phyloP scores from a whole-genome alignment of 2,329 filamentous ascomycete genomes.

The Lasiodiplodia gonubiensis region DNA sequence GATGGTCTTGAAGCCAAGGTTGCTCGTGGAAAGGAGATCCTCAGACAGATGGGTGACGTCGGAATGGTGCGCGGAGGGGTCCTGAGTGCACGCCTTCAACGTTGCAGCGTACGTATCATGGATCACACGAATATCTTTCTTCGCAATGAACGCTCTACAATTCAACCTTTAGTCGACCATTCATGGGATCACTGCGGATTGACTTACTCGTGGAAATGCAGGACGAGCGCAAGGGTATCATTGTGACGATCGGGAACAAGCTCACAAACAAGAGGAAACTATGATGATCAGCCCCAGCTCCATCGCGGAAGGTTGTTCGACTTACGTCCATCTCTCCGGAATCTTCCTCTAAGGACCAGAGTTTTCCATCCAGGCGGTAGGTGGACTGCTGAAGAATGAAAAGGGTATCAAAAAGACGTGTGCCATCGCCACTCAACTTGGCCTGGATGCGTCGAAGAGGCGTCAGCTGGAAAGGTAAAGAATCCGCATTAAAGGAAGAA shows the following conservation, averaged over 20 bases:
- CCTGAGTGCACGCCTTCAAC: slow-evolving; percentile 36
- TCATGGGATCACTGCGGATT: too few species aligned
- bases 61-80: slow-evolving; percentile 34
- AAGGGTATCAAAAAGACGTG: slow-evolving; percentile 76
- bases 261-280: slow-evolving; percentile 76
- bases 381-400: slow-evolving; percentile 75
- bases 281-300: slow-evolving; percentile 34
- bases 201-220: slow-evolving; percentile 60
- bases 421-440: slow-evolving; percentile 52
- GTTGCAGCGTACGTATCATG: slow-evolving; percentile 39
- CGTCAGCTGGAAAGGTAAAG: slow-evolving; percentile 74
- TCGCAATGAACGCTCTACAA: slow-evolving; percentile 34
- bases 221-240: slow-evolving; percentile 62
- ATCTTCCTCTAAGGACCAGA: slow-evolving; percentile 60
- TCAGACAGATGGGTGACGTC: slow-evolving; percentile 37
- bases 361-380: slow-evolving; percentile 49
- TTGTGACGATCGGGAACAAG: slow-evolving; percentile 62
- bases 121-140: slow-evolving; percentile 38
- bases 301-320: background rate
- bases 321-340: slow-evolving; percentile 66
- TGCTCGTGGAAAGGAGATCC: slow-evolving; percentile 36
- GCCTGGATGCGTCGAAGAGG: slow-evolving; percentile 74
- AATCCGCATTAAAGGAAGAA: slow-evolving; percentile 65
- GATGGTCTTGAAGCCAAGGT: slow-evolving; percentile 33
- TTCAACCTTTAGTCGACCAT: background rate